phyloP scores from a whole-genome alignment of 495 filamentous ascomycete species.

The Podospora pseudopauciseta region DNA sequence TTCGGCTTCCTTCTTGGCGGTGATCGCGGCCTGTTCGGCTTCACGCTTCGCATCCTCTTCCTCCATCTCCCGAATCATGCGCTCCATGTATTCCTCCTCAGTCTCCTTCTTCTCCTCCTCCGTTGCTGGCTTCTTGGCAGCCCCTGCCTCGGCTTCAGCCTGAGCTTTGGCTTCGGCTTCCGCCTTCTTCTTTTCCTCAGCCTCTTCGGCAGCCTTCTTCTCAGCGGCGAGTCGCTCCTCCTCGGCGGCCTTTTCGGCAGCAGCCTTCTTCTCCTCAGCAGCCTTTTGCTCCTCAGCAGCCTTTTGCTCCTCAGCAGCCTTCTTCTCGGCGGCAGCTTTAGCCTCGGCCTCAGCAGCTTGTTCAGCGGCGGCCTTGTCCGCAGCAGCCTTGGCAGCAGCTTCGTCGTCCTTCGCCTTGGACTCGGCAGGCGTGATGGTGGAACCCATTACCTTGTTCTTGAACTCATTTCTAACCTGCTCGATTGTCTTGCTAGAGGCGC shows the following conservation, averaged over 20 bases:
- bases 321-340: conserved; percentile 40
- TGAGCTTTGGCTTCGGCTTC: conserved; percentile 43
- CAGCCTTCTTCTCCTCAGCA: conserved; percentile 41
- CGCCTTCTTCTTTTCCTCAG: conserved; percentile 48
- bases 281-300: conserved; percentile 40
- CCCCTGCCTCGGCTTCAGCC: conserved; percentile 38
- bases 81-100: conserved; percentile 44
- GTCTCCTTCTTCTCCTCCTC: conserved; percentile 15
- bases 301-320: conserved; percentile 38
- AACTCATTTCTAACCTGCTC: conserved; percentile 53
- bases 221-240: conserved; percentile 54
- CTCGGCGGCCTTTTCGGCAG: conserved; percentile 54
- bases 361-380: conserved; percentile 37
- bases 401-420: conserved; percentile 42
- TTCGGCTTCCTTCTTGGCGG: conserved; percentile 25
- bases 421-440: conserved; percentile 26
- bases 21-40: conserved; percentile 34
- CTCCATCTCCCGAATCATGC: conserved; percentile 35
- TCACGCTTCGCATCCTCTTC: conserved; percentile 32
- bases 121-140: conserved; percentile 36
- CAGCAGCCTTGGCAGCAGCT: conserved; percentile 42
- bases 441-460: conserved; percentile 44
- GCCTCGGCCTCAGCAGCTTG: conserved; percentile 45
- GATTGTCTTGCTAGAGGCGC: conserved; percentile 43
- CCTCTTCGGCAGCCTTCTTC: conserved; percentile 47